Evolutionary conservation across 352 stramenopile species (phyloP), one percentile per base, ranked within the genome.

Genomic region (Phytophthora constricta): DNA sequence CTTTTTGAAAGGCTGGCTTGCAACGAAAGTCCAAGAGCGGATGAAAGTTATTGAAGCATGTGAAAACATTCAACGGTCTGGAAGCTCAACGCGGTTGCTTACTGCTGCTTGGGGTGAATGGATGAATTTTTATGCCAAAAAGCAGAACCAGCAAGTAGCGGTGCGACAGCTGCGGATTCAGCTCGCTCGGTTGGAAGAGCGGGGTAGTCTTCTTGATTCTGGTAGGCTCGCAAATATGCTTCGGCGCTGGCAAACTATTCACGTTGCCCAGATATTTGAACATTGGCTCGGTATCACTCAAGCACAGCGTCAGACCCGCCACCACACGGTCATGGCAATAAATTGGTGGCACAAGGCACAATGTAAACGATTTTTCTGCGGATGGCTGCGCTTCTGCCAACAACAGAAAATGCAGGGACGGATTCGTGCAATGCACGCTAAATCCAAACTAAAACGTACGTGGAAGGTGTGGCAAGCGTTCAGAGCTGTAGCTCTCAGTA

Each of bases 1-100:
- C 0, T 82, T 65, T 14, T 46, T 79, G n/a, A 68, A 57, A 7
- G 60, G 70, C 19, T 79, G 74, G 70, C 58, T 82, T 16, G 47
- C 48, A 1, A 47, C 37, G 9, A 50, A 74, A 23, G 10, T 77
- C 4, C 56, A 71, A 1, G 31, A 58, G 0, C 63, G 74, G 2
- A 72, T 80, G 58, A 45, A 25, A 5, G 27, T 31, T 2, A 56
- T 82, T n/a, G 34, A 48, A n/a, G 47, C 43, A n/a, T 72, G 53
- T 48, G 74, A 85, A 57, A 39, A 58, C 8, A 58, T 80, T 47
- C 64, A 42, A 23, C 67, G 58, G 4, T 19, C 19, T 16, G 50
- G 62, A 2, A 64, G 22, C 23, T 55, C 39, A 4, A 63, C 52
- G 39, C 55, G 58, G 5, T 26, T 81, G 11, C 25, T 78, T 11